Evolutionary conservation across 1,139 yeast species (phyloP), one percentile per base, ranked within the genome.

Genomic region (Lodderomyces metapsilosis): DNA sequence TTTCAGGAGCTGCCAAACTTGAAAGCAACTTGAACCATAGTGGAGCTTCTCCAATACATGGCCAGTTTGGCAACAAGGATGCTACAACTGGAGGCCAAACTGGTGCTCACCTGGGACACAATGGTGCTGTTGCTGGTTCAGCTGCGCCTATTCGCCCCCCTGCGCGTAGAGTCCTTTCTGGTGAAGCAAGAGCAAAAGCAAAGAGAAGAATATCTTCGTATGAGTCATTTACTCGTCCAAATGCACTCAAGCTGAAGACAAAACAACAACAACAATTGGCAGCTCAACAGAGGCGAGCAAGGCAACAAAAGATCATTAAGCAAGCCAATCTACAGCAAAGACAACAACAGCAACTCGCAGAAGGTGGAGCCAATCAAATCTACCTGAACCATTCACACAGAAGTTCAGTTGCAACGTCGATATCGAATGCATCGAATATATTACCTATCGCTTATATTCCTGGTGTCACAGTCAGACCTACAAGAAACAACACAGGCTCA

Each of bases 361-460:
- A 44, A 33, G 45, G 45, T 23, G 43, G 47, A 30, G 43, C 43
- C 9, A 44, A 43, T 9, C 39, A 42, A 12, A 54, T 62, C 7
- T 64, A 62, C 43, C 42, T 53, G 40, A 63, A 62, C 42, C 54
- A 62, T 12, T 41, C 47, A 11, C 54, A 55, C 38, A 57, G 60
- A 43, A 58, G 74, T 64, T 63, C 73, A 39, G 62, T 80, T 43
- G 83, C 88, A 5, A 77, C 85, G 16, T 75, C 88, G 4, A 74
- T 80, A 22, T 71, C 84, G 39, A 79, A 85, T 50, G 95, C 94
- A 4, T 85, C 95, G 7, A 89, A 91, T 60, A 82, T 91, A 47
- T 76, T 89, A 47, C 96, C 96, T n/a, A 84, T 89, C 49, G 96
- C 95, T 2, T 89, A 89, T 59, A 88, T 89, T 46, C 97, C 97